Evolutionary conservation across 108 stramenopile species (phyloP).

Genomic region (Parietichytrium sp.): DNA sequence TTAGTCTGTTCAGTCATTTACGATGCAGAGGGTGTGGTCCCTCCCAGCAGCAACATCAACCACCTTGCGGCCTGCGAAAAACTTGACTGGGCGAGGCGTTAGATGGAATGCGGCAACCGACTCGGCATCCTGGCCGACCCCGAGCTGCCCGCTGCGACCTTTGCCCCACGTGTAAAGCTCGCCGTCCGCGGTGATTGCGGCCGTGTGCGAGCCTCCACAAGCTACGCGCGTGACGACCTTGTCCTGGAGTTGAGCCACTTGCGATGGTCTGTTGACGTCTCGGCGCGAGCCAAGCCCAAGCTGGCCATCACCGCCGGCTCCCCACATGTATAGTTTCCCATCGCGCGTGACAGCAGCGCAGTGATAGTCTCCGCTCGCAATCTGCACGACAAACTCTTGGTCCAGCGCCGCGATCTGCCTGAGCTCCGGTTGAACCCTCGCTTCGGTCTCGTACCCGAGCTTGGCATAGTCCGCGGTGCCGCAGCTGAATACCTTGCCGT

Average conservation of each 20-base stretch:
- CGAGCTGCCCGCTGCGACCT: constrained; percentile 48
- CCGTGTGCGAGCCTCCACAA: constrained; percentile 36
- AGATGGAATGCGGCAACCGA: background rate
- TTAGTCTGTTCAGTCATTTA: no score
- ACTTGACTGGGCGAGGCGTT: background rate
- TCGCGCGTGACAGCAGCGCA: background rate
- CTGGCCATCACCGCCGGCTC: constrained; percentile 45
- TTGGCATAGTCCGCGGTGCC: constrained; percentile 33
- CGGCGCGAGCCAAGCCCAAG: constrained; percentile 33
- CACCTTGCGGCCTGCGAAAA: background rate
- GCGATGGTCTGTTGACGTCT: background rate
- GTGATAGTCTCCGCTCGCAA: constrained; percentile 10
- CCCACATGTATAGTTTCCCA: constrained; percentile 40
- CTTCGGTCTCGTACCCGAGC: background rate
- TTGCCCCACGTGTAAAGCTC: constrained; percentile 46
- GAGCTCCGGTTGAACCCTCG: background rate
- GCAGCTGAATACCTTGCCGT: constrained; percentile 5
- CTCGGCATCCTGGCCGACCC: constrained; percentile 34
- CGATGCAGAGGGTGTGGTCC: background rate
- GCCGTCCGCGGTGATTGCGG: constrained; percentile 40
- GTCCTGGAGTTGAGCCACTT: constrained; percentile 10
- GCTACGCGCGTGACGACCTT: constrained; percentile 24
- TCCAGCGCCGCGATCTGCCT: background rate
- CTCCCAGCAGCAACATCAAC: background rate
- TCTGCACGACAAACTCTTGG: background rate